Conservation (phyloP, 371 early-diverging fungal genomes). For the Mucor plumbeus region DNA sequence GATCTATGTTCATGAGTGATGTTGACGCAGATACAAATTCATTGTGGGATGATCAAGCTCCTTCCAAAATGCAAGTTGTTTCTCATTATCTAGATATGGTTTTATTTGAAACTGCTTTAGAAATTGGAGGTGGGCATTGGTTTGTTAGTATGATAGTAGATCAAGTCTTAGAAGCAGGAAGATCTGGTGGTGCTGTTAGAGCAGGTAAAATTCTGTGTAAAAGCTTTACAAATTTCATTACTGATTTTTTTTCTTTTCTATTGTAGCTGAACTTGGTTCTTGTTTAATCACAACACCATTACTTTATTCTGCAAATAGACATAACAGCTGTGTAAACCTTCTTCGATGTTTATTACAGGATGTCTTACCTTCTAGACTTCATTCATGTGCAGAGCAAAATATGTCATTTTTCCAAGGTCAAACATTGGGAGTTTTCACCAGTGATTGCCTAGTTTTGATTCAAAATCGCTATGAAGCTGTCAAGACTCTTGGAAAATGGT, state of each 20-base stretch:
- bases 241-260: not conserved
- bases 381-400: slow-evolving; percentile 28
- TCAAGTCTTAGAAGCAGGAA: slow-evolving; percentile 54
- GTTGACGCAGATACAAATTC: slow-evolving; percentile 44
- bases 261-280: slow-evolving; percentile 54
- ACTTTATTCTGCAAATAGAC: slow-evolving; percentile 25
- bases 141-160: slow-evolving; percentile 53
- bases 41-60: slow-evolving; percentile 33
- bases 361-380: slow-evolving; percentile 38
- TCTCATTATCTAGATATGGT: slow-evolving; percentile 54
- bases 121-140: slow-evolving; percentile 53
- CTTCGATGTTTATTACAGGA: slow-evolving; percentile 46
- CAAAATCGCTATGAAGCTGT: slow-evolving; percentile 31
- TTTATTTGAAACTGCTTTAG: slow-evolving; percentile 51
- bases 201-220: slow-evolving; percentile 38
- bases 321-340: slow-evolving; percentile 35
- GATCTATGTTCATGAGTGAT: slow-evolving; percentile 59
- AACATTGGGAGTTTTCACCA: slow-evolving; percentile 55
- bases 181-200: slow-evolving; percentile 56
- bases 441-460: slow-evolving; percentile 53
- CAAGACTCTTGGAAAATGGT: slow-evolving; percentile 32
- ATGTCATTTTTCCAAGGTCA: slow-evolving; percentile 58
- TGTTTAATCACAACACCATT: slow-evolving; percentile 51
- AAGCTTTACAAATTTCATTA: too few species aligned
- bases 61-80: slow-evolving; percentile 29